phyloP scores from a whole-genome alignment of 345 rosid genomes.

The Alliaria petiolata region DNA sequence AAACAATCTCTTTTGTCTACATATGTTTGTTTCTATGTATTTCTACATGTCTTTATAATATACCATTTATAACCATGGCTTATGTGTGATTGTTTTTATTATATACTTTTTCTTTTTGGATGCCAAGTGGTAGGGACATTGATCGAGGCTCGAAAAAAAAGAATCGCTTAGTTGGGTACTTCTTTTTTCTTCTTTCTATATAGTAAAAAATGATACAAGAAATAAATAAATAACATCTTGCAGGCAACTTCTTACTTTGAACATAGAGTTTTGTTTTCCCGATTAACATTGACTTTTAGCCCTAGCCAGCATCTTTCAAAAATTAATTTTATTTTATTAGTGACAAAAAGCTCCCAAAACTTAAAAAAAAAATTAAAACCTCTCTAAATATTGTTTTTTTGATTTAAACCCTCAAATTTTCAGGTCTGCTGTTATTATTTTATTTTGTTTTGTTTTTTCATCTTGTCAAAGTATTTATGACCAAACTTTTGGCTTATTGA shows the following conservation, averaged over 20 bases:
- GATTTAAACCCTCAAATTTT: too few species aligned
- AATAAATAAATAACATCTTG: neutral
- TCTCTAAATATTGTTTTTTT: too few species aligned
- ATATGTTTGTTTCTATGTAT: constrained; percentile 29
- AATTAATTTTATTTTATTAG: too few species aligned
- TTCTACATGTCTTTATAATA: constrained; percentile 5
- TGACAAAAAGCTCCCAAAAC: too few species aligned
- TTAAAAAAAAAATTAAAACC: too few species aligned
- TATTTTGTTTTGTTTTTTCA: neutral
- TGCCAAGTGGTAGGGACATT: constrained; percentile 36
- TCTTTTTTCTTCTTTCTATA: neutral
- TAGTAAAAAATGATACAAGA: neutral
- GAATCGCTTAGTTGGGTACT: neutral
- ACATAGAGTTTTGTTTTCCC: neutral
- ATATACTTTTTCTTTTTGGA: constrained; percentile 17
- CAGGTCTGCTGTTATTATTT: neutral
- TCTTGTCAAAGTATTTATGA: constrained; percentile 20
- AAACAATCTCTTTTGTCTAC: constrained; percentile 31
- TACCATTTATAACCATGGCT: constrained; percentile 8
- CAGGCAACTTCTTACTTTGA: constrained; percentile 9
- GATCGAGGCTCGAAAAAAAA: neutral
- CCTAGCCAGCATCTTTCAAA: neutral
- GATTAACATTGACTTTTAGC: constrained; percentile 16
- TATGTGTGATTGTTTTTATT: constrained; percentile 16
- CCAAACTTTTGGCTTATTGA: constrained; percentile 26